A percentile compares a stretch with the other conserved stretches of the same genome.
Evolutionary conservation across 768 basidiomycete genomes (phyloP).

Genomic region (Boletus sp.): DNA sequence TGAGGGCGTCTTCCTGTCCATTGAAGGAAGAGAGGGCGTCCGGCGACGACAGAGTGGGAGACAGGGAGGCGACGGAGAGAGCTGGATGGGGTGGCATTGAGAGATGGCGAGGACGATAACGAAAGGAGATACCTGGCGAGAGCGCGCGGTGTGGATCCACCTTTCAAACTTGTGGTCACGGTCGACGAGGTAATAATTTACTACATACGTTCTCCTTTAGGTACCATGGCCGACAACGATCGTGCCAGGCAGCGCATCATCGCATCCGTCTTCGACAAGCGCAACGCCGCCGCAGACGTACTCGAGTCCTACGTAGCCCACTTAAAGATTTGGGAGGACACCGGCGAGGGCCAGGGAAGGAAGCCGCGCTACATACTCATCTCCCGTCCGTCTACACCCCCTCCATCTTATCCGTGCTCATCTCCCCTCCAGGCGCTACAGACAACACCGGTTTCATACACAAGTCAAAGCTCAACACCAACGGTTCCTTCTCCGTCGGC

Average conservation of each 20-base stretch:
- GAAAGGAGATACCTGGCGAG: conserved; percentile 10
- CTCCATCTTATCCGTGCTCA: background rate
- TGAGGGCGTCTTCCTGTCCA: conserved; percentile 29
- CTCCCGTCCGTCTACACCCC: conserved; percentile 66
- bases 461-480: conserved; percentile 95
- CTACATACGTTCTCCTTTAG: conserved; percentile 9
- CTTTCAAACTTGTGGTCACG: background rate
- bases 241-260: conserved; percentile 72
- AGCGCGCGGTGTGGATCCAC: conserved; percentile 3
- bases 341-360: conserved; percentile 62
- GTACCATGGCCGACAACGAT: conserved; percentile 40
- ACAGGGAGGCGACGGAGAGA: conserved; percentile 20
- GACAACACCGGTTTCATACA: conserved; percentile 76
- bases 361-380: conserved; percentile 92
- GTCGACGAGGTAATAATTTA: background rate
- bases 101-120: conserved; percentile 3
- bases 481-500: conserved; percentile 92
- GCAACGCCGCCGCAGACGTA: conserved; percentile 58
- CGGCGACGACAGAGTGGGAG: conserved; percentile 33
- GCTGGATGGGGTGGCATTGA: conserved; percentile 18
- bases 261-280: conserved; percentile 76
- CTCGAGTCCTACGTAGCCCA: conserved; percentile 86
- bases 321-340: conserved; percentile 93
- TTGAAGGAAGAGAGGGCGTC: conserved; percentile 33
- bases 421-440: conserved; percentile 45